These are phyloP conservation scores for Ceratocystis cacaofunesta DNA, from an alignment of 2,329 filamentous ascomycete species.

Conservation along the genomic window DNA sequence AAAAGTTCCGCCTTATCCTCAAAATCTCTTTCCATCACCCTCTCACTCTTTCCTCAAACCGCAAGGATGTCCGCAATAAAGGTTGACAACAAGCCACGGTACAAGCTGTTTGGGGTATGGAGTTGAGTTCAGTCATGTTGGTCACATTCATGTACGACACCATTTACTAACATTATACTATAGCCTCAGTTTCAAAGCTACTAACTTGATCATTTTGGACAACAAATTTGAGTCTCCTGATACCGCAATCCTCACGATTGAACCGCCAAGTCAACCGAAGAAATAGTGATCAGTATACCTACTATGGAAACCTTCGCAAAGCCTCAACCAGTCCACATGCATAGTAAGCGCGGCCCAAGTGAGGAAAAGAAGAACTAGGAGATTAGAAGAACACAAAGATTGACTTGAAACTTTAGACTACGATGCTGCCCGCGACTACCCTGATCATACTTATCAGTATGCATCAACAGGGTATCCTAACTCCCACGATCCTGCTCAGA, in stretches of 20 bases:
- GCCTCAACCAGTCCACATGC: slow-evolving; percentile 57
- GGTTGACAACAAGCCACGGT: slow-evolving; percentile 36
- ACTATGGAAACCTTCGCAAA: slow-evolving; percentile 52
- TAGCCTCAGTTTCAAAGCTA: background rate
- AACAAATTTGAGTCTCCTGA: slow-evolving; percentile 43
- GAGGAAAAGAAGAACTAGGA: background rate
- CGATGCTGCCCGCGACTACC: slow-evolving; percentile 45
- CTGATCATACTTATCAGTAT: slow-evolving; percentile 41
- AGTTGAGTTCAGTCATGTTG: slow-evolving; percentile 8
- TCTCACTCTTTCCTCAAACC: slow-evolving; percentile 25
- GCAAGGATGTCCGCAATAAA: slow-evolving; percentile 45
- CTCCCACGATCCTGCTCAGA: slow-evolving; percentile 21
- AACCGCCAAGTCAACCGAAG: slow-evolving; percentile 40
- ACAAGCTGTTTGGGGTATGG: slow-evolving; percentile 45
- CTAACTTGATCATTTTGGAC: slow-evolving; percentile 39
- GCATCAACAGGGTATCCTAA: slow-evolving; percentile 28
- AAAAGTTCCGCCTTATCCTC: slow-evolving; percentile 19
- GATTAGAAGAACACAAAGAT: background rate
- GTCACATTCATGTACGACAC: background rate
- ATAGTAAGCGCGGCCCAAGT: slow-evolving; percentile 48
- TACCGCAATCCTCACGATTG: slow-evolving; percentile 41
- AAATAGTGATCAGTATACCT: slow-evolving; percentile 32
- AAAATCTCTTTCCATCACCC: slow-evolving; percentile 14
- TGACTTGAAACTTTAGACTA: slow-evolving; percentile 32
- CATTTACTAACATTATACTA: background rate